Evolutionary conservation across 129 eudicot genomes (phyloP).

Genomic region (Tanacetum coccineum): DNA sequence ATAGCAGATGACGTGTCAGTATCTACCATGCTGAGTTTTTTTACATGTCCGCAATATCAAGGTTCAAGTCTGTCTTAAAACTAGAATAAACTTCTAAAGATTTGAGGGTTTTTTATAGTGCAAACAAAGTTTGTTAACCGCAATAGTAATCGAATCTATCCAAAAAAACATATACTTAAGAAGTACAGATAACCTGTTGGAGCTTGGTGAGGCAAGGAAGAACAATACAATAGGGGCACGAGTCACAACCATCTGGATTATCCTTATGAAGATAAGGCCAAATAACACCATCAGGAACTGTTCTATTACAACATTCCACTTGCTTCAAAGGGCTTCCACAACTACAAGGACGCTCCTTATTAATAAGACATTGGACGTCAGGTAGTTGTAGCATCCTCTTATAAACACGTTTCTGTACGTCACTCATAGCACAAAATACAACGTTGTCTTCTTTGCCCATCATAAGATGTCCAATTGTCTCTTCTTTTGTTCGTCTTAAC

Average conservation of each 20-base stretch:
- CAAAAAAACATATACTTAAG: slow-evolving; percentile 3
- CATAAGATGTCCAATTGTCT: slow-evolving; percentile 93
- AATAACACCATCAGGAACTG: slow-evolving; percentile 71
- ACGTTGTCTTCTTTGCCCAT: slow-evolving; percentile 98
- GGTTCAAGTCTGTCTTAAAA: no score
- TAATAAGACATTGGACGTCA: slow-evolving; percentile 75
- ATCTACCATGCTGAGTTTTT: no score
- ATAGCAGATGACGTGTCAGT: no score
- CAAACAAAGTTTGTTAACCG: not conserved
- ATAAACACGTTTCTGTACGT: slow-evolving; percentile 81
- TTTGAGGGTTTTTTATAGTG: not conserved
- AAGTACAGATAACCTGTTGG: slow-evolving; percentile 64
- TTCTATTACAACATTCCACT: slow-evolving; percentile 85
- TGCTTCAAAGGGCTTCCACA: slow-evolving; percentile 97
- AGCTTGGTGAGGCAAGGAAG: slow-evolving; percentile 96
- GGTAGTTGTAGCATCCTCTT: slow-evolving; percentile 74
- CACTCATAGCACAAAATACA: slow-evolving; percentile 96
- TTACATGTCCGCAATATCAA: no score
- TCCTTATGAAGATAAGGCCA: slow-evolving; percentile 91
- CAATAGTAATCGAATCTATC: not conserved
- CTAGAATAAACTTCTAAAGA: no score
- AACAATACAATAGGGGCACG: slow-evolving; percentile 84
- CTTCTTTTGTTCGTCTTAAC: slow-evolving; percentile 92
- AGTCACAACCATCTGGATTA: slow-evolving; percentile 88
- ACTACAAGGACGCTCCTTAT: slow-evolving; percentile 76